Base-by-base conservation (phyloP, 164 flowering plant species). In the Euptelea pleiosperma region DNA sequence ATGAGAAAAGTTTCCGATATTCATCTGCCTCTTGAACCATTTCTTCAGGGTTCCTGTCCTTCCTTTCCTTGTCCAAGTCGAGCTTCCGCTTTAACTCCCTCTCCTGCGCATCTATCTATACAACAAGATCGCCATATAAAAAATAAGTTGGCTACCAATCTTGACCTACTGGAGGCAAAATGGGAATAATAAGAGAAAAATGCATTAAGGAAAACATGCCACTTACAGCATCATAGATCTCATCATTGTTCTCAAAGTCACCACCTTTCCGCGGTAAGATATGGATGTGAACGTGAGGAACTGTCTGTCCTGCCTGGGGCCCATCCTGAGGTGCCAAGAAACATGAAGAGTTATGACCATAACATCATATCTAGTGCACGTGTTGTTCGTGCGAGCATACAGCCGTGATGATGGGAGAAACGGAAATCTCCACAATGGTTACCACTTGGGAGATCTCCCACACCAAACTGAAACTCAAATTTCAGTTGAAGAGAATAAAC, bases 241-340 rank as follows among this genome's bases (percentile, higher is more conserved):
- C 88, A 63, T 91, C 96, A 65, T 87, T 89, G 33, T 77, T 80
- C 83, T 81, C 85, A 75, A 87, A 91, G 64, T 91, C 98, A 6
- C 87, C 90, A 46, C 57, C 70, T 69, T 74, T 81, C 40, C 96
- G 70, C n/a, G n/a, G n/a, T n/a, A n/a, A n/a, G 42, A 91, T 64
- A 66, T 91, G 98, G 43, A 91, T 74, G 63, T 91, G 98, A 41
- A 89, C 89, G 72, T 91, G 98, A 36, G 96, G 87, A 11, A 91
- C 98, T 7, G 92, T 79, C 65, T 91, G 98, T 53, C 98, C 98
- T 12, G 98, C 86, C 65, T 91, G 80, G 1, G 96, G 93, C 4
- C 96, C 98, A 75, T 91, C 98, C 98, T 88, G 69, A 44, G 46
- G 56, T 50, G 56, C 21, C 36, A 62, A 62, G 29, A 64, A 33